Evolutionary conservation across 2,329 filamentous ascomycete species (phyloP), one percentile per base, ranked within the genome.

Genomic region (Coniochaeta pulveracea): DNA sequence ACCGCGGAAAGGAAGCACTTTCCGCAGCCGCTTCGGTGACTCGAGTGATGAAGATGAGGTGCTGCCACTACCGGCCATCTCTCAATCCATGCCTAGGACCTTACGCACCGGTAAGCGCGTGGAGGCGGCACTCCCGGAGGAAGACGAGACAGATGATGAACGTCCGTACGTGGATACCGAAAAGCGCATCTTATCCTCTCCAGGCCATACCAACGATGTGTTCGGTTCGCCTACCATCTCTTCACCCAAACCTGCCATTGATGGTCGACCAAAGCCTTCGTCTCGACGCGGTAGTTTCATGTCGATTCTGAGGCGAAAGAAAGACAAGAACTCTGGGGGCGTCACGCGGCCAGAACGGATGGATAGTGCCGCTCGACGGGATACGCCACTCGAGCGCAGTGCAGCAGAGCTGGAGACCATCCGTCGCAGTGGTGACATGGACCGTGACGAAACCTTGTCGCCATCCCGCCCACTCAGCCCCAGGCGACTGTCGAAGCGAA

Each of bases 11-110:
- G 22, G 22, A 11, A 6, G 41, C 12, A 44, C 47, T 4, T 73
- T 69, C 46, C 55, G 49, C 19, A 77, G 72, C 46, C 75, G 80
- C 1, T 81, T 85, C 44, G 73, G 63, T 1, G 78, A 85, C 45
- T 85, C 80, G 2, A 85, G 80, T 46, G 80, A 85, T 35, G 78
- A 82, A 29, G 64, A 70, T 12, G 62, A 63, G 10, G 50, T 60
- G 28, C 49, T 45, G 35, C 54, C 43, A 42, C 52, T 44, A 34
- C 50, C 58, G 48, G 19, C 37, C 48, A 5, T 19, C 33, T 55
- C 29, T 36, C 40, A 26, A 27, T n/a, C n/a, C n/a, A n/a, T 49
- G 12, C 39, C 42, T 6, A 40, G 42, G 23, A 42, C 43, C 4
- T 36, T 42, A 29, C 48, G 27, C 19, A 16, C 39, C 14, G 19